Base-by-base conservation (phyloP, 2,329 filamentous ascomycete species). In the Cordyceps fumosorosea region DNA sequence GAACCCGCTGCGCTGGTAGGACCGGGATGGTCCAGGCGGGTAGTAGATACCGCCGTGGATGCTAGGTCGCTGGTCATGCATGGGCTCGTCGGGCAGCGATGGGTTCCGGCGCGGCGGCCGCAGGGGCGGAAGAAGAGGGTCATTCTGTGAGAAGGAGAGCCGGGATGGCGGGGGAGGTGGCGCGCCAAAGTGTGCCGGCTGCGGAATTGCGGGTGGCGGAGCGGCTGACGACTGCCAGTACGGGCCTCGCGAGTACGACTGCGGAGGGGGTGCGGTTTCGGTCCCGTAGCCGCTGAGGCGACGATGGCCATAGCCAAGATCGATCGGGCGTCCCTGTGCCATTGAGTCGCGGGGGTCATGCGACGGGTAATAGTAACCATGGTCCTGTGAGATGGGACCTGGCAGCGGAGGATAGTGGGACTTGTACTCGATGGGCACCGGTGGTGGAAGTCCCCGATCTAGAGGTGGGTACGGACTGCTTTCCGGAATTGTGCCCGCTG, bases 121-220 rank as follows among this genome's bases (percentile, higher is more conserved):
- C 44, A 77, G 67, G 7, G 75, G 75, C 5, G 75, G 75, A 24
- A 77, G 66, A 26, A 74, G 74, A 45, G 76, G 74, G 12, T 73
- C 68, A 62, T 71, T 70, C 34, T 74, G 73, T 37, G 73, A 72
- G 60, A 75, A 76, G 1, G 75, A 72, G 16, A 74, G 71, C 29
- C 75, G 70, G 3, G 73, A 65, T 18, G 57, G 53, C 59, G 61
- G 61, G n/a, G 63, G 65, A 56, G 64, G 60, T 45, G 65, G 64
- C 20, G 65, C 64, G 8, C 69, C 68, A 24, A 70, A 69, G 24
- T 67, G 60, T n/a, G 63, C 68, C 22, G 68, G 60, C 10, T 66
- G 66, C 12, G 67, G 68, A 3, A 66, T 66, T 18, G 59, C 59
- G 34, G 71, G 69, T 45, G 71, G 68, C 26, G 69, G 69, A 8